These are phyloP conservation scores for Xylaria sp. DNA, from an alignment of 2,329 filamentous ascomycete genomes.

Conservation along the genomic window DNA sequence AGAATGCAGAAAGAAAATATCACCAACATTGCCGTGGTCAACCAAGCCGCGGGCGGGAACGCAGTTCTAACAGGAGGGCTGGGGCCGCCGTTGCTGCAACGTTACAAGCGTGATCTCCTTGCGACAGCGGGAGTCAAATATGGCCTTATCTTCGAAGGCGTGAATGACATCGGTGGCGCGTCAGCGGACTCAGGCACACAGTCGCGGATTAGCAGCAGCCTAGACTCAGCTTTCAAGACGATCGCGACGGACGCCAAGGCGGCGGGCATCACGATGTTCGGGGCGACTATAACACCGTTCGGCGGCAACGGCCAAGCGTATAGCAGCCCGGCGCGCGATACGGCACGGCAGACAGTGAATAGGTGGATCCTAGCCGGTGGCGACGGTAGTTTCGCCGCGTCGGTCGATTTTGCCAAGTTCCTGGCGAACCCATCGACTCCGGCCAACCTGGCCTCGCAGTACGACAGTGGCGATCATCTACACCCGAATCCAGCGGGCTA, in stretches of 20 bases:
- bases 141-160: constrained; percentile 73
- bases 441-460: constrained; percentile 60
- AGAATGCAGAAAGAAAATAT: constrained; percentile 61
- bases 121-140: constrained; percentile 66
- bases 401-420: constrained; percentile 70
- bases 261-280: constrained; percentile 66
- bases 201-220: constrained; percentile 57
- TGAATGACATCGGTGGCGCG: constrained; percentile 73
- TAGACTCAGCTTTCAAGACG: constrained; percentile 68
- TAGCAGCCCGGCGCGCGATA: constrained; percentile 63
- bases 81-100: constrained; percentile 68
- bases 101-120: constrained; percentile 73
- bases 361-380: constrained; percentile 65
- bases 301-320: constrained; percentile 63
- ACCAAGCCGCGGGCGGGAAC: constrained; percentile 77
- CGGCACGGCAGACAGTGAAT: constrained; percentile 67
- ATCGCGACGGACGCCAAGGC: constrained; percentile 65
- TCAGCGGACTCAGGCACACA: constrained; percentile 59
- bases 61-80: constrained; percentile 69
- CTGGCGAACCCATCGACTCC: constrained; percentile 61
- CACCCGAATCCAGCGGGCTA: constrained; percentile 71
- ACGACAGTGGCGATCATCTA: constrained; percentile 71
- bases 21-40: constrained; percentile 64
- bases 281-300: constrained; percentile 74
- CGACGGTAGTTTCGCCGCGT: constrained; percentile 64